Conservation (phyloP, 2,329 filamentous ascomycete species). For the Fusarium nanum region DNA sequence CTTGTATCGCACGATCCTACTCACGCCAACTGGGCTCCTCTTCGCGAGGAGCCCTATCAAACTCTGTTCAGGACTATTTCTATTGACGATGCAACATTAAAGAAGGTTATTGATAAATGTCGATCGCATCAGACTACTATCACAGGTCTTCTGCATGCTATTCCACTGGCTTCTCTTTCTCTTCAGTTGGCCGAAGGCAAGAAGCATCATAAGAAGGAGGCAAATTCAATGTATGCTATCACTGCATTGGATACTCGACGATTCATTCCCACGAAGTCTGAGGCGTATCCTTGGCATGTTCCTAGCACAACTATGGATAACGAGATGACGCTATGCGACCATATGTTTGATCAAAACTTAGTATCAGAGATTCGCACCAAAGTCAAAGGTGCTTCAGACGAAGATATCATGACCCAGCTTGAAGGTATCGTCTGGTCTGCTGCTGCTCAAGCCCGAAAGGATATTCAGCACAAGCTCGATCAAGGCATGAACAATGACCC, state of each 20-base stretch:
- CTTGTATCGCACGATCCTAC: slow-evolving; percentile 15
- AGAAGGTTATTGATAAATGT: slow-evolving; percentile 40
- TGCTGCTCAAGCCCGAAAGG: slow-evolving; percentile 19
- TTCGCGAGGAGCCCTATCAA: slow-evolving; percentile 25
- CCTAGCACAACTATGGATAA: slow-evolving; percentile 38
- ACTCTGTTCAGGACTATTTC: slow-evolving; percentile 40
- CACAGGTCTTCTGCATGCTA: slow-evolving; percentile 46
- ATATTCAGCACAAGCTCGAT: slow-evolving; percentile 33
- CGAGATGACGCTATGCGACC: slow-evolving; percentile 31
- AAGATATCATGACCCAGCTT: slow-evolving; percentile 31
- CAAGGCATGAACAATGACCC: slow-evolving; percentile 40
- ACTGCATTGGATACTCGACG: slow-evolving; percentile 35
- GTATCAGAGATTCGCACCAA: slow-evolving; percentile 37
- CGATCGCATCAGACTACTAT: slow-evolving; percentile 47
- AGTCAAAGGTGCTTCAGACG: slow-evolving; percentile 13
- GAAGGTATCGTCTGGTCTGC: slow-evolving; percentile 26
- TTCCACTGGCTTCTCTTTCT: slow-evolving; percentile 41
- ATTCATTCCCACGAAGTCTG: slow-evolving; percentile 25
- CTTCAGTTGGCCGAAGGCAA: slow-evolving; percentile 22
- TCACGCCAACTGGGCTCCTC: slow-evolving; percentile 44
- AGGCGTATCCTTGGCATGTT: slow-evolving; percentile 30
- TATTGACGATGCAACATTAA: slow-evolving; percentile 27
- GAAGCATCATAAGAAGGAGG: slow-evolving; percentile 14
- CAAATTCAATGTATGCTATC: slow-evolving; percentile 35
- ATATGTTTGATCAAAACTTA: slow-evolving; percentile 10